A percentile compares a stretch with the other conserved stretches of the same genome.
These are phyloP conservation scores for Aspergillus sp. DNA, from an alignment of 2,329 filamentous ascomycete genomes.

Conservation along the genomic window DNA sequence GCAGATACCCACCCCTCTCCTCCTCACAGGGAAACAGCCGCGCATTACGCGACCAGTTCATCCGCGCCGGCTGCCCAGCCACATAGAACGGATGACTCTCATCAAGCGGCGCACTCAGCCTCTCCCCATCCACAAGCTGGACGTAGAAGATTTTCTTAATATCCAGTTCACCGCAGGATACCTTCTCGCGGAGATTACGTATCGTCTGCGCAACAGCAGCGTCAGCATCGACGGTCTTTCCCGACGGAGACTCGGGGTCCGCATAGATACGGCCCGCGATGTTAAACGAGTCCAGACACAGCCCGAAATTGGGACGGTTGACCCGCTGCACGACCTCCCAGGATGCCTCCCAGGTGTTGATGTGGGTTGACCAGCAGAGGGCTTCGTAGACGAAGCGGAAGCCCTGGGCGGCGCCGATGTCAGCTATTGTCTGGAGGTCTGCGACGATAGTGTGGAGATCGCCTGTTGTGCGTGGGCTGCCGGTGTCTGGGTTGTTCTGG, in stretches of 20 bases:
- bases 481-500: constrained; percentile 28
- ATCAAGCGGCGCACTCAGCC: constrained; percentile 57
- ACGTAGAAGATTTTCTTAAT: constrained; percentile 70
- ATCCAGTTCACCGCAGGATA: constrained; percentile 48
- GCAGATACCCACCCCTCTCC: constrained; percentile 65
- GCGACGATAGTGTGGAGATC: constrained; percentile 58
- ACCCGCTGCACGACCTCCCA: constrained; percentile 69
- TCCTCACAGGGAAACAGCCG: constrained; percentile 67
- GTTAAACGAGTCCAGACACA: constrained; percentile 78
- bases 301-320: constrained; percentile 69
- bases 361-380: constrained; percentile 69
- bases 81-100: constrained; percentile 60
- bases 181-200: not conserved
- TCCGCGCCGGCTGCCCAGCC: constrained; percentile 59
- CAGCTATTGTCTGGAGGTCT: constrained; percentile 66
- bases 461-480: constrained; percentile 45
- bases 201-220: constrained; percentile 53
- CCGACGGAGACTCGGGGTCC: constrained; percentile 58
- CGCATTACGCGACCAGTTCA: constrained; percentile 79
- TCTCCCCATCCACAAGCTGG: constrained; percentile 73
- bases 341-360: constrained; percentile 69
- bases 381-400: constrained; percentile 74
- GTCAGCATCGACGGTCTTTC: constrained; percentile 57
- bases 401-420: constrained; percentile 60
- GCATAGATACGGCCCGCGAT: constrained; percentile 71